A percentile compares a stretch with the other conserved stretches of the same genome.
These are phyloP conservation scores for Saccharomycopsis malanga DNA, from an alignment of 805 yeast species.

Conservation along the genomic window DNA sequence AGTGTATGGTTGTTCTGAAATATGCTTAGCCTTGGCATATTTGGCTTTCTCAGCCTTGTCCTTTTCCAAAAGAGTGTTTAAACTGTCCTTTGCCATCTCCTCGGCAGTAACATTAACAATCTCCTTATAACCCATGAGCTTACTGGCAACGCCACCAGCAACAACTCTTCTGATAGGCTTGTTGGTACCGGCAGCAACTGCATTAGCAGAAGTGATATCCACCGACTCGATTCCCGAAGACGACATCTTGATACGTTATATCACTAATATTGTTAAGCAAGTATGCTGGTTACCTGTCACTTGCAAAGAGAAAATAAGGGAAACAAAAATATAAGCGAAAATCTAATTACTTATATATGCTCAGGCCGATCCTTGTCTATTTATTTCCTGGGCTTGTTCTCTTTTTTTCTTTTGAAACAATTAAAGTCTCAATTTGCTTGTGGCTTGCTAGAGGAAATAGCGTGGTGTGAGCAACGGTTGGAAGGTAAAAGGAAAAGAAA, in stretches of 20 bases:
- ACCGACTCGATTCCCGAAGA: constrained; percentile 31
- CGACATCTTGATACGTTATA: not conserved
- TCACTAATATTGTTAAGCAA: too few species aligned
- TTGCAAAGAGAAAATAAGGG: too few species aligned
- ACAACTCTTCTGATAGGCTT: constrained; percentile 64
- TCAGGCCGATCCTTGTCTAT: too few species aligned
- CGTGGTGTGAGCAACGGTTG: too few species aligned
- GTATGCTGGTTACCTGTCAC: too few species aligned
- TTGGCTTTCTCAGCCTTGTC: constrained; percentile 37
- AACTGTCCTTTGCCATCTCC: constrained; percentile 46
- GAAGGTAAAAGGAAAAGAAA: too few species aligned
- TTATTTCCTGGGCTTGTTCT: too few species aligned
- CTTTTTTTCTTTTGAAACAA: too few species aligned
- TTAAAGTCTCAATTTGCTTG: too few species aligned
- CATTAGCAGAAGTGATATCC: constrained; percentile 65
- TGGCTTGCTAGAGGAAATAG: too few species aligned
- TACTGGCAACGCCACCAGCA: constrained; percentile 71
- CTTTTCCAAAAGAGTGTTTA: constrained; percentile 39
- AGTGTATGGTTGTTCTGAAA: constrained; percentile 78
- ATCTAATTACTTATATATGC: too few species aligned
- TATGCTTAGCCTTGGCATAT: constrained; percentile 41
- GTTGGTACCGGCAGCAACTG: constrained; percentile 77
- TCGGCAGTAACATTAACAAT: constrained; percentile 64
- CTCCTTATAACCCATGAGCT: constrained; percentile 73
- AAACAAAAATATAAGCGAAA: too few species aligned